Conservation (phyloP, 768 basidiomycete species). For the Boletus rufocinnamomeus region DNA sequence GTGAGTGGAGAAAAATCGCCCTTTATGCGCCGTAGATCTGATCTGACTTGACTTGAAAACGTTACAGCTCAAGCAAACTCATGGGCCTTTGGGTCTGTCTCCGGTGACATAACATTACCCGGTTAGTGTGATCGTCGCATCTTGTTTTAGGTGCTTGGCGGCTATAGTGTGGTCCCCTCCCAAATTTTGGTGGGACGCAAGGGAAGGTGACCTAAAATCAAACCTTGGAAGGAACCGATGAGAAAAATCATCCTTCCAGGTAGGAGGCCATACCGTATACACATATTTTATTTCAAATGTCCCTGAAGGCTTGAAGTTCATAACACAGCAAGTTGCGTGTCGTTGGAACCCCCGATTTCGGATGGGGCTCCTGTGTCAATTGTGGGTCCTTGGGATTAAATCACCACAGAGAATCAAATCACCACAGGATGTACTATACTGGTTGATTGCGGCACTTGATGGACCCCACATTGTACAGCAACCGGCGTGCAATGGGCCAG, state of each 20-base stretch:
- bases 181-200: too few relatives aligned
- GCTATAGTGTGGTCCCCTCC: too few relatives aligned
- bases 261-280: not conserved
- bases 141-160: too few relatives aligned
- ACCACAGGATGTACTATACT: not conserved
- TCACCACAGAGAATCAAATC: not conserved
- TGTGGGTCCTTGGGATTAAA: not conserved
- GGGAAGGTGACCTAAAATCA: too few relatives aligned
- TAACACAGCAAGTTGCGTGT: too few relatives aligned
- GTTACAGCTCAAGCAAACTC: not conserved
- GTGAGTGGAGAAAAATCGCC: not conserved
- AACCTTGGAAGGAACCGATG: not conserved
- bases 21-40: not conserved
- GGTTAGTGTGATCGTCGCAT: too few relatives aligned
- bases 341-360: not conserved
- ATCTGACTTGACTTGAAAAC: not conserved
- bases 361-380: not conserved
- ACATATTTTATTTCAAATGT: not conserved
- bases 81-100: not conserved
- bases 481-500: not conserved
- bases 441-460: not conserved
- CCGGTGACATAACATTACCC: not conserved
- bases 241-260: not conserved
- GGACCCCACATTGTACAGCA: not conserved
- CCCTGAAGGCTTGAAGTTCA: not conserved